These are phyloP conservation scores for Xylariaceae sp. DNA, from an alignment of 2,329 filamentous ascomycete species.

Conservation along the genomic window DNA sequence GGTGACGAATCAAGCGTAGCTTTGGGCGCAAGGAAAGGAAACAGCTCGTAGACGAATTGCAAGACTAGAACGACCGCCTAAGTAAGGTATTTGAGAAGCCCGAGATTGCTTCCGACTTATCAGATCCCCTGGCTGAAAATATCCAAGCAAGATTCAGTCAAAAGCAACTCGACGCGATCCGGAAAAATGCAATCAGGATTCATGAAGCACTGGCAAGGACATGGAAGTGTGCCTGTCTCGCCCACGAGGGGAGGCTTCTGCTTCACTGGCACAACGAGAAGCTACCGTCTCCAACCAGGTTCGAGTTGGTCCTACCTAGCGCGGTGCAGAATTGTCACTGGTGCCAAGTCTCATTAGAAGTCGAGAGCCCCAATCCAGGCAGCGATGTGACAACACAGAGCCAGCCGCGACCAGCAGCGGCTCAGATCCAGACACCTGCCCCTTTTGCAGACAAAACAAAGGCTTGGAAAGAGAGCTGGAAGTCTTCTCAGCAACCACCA, in stretches of 20 bases:
- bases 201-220: conserved; percentile 2
- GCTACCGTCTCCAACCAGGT: neutral
- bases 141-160: neutral
- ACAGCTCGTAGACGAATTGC: conserved; percentile 5
- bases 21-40: conserved; percentile 2
- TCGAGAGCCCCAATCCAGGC: neutral
- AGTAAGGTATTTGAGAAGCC: conserved; percentile 4
- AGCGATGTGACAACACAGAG: no score
- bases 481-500: neutral
- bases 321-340: conserved; percentile 1
- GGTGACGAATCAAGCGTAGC: conserved; percentile 6
- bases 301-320: neutral
- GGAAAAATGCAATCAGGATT: conserved; percentile 1
- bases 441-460: neutral
- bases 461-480: neutral
- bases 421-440: neutral
- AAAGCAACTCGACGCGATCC: conserved; percentile 1
- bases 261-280: conserved; percentile 5
- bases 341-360: neutral
- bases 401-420: no score
- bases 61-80: conserved; percentile 6
- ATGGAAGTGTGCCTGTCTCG: conserved; percentile 3
- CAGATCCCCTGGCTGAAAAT: conserved; percentile 1
- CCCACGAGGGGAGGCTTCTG: conserved; percentile 3
- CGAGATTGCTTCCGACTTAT: conserved; percentile 1